These are phyloP conservation scores for Leccinum pallidistipes DNA, from an alignment of 1,284 basidiomycete genomes.

Conservation along the genomic window DNA sequence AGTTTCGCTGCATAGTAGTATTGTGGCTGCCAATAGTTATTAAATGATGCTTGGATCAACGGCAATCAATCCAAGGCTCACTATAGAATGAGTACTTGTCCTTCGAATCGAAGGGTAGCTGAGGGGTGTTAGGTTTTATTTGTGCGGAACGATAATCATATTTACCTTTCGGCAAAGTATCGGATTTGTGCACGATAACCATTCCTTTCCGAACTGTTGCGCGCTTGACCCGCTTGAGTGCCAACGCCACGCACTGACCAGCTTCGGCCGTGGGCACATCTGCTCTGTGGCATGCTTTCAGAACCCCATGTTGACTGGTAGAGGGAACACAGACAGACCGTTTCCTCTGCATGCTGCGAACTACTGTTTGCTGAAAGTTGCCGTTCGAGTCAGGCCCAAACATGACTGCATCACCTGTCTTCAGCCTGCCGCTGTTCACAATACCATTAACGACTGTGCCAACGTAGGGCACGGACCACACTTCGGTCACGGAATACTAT, in stretches of 20 bases:
- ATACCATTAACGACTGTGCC: conserved; percentile 96
- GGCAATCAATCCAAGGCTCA: conserved; percentile 36
- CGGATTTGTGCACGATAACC: conserved; percentile 84
- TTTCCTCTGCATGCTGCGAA: conserved; percentile 96
- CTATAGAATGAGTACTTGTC: conserved; percentile 84
- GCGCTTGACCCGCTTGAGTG: conserved; percentile 86
- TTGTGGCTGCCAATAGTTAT: conserved; percentile 66
- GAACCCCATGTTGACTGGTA: neutral
- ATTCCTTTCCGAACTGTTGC: conserved; percentile 91
- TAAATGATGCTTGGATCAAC: conserved; percentile 17
- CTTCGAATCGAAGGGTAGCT: conserved; percentile 82
- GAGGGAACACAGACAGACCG: conserved; percentile 44
- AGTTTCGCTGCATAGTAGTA: conserved; percentile 88
- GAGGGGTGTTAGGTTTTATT: conserved; percentile 1
- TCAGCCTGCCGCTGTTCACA: conserved; percentile 74
- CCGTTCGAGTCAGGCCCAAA: conserved; percentile 95
- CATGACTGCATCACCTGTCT: conserved; percentile 80
- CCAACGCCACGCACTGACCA: conserved; percentile 93
- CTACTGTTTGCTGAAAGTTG: conserved; percentile 77
- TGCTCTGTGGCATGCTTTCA: conserved; percentile 49
- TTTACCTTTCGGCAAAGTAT: conserved; percentile 71
- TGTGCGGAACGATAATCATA: neutral
- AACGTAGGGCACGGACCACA: conserved; percentile 91
- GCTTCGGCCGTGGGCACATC: conserved; percentile 86
- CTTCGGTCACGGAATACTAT: conserved; percentile 80